phyloP scores from a whole-genome alignment of 805 yeast genomes.

The Scheffersomyces stipitis region DNA sequence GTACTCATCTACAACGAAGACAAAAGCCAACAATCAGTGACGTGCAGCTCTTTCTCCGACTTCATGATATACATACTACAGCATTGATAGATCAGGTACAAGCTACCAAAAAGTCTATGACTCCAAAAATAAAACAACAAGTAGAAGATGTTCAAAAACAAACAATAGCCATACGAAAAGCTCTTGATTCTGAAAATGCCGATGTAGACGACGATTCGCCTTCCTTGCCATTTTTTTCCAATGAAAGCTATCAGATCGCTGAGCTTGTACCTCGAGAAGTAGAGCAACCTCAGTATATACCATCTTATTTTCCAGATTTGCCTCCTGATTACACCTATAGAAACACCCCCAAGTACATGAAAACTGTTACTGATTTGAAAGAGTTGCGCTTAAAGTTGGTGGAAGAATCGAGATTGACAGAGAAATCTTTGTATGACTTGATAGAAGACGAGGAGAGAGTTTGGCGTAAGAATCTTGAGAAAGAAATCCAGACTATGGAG shows the following conservation, averaged over 20 bases:
- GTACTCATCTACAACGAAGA: slow-evolving; percentile 62
- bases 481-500: slow-evolving; percentile 15
- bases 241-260: slow-evolving; percentile 50
- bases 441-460: slow-evolving; percentile 39
- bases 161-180: slow-evolving; percentile 12
- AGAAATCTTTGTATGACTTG: slow-evolving; percentile 67
- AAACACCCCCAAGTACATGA: slow-evolving; percentile 67
- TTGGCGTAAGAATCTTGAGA: slow-evolving; percentile 29
- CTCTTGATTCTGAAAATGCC: slow-evolving; percentile 5
- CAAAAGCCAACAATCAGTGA: slow-evolving; percentile 54
- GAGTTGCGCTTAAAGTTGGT: slow-evolving; percentile 69
- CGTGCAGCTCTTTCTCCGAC: slow-evolving; percentile 42
- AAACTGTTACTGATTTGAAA: slow-evolving; percentile 67
- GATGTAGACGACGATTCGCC: slow-evolving; percentile 34
- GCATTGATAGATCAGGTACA: slow-evolving; percentile 40
- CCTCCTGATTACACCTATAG: slow-evolving; percentile 95
- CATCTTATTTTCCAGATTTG: slow-evolving; percentile 77
- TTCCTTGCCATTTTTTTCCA: slow-evolving; percentile 54
- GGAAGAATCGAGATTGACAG: slow-evolving; percentile 79
- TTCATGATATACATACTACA: slow-evolving; percentile 38
- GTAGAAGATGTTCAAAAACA: slow-evolving; percentile 7
- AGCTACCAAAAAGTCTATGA: slow-evolving; percentile 16
- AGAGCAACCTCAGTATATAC: slow-evolving; percentile 49
- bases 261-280: slow-evolving; percentile 54
- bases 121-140: slow-evolving; percentile 5